phyloP scores from a whole-genome alignment of 2,329 filamentous ascomycete species.

The Mollisia scopiformis region DNA sequence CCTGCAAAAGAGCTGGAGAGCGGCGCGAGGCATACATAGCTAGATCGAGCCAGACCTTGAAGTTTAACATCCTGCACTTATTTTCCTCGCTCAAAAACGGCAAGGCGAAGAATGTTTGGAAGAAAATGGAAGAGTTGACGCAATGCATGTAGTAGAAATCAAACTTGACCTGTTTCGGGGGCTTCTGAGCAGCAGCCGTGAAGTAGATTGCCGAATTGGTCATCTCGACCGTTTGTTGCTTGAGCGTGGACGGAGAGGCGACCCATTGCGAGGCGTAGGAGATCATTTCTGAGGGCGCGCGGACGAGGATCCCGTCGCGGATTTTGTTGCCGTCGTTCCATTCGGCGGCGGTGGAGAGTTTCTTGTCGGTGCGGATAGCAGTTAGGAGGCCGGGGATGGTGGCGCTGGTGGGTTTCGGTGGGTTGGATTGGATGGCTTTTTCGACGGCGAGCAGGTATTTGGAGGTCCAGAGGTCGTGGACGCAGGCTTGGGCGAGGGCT shows the following conservation, averaged over 20 bases:
- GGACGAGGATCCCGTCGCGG: slow-evolving; percentile 66
- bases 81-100: slow-evolving; percentile 60
- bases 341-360: slow-evolving; percentile 55
- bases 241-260: slow-evolving; percentile 46
- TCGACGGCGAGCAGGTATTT: slow-evolving; percentile 59
- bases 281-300: slow-evolving; percentile 66
- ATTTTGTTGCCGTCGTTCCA: slow-evolving; percentile 65
- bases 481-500: slow-evolving; percentile 75
- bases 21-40: slow-evolving; percentile 72
- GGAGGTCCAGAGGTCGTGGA: slow-evolving; percentile 63
- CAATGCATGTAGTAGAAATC: slow-evolving; percentile 87
- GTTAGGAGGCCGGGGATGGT: slow-evolving; percentile 63
- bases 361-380: slow-evolving; percentile 57
- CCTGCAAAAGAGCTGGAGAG: slow-evolving; percentile 60
- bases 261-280: slow-evolving; percentile 60
- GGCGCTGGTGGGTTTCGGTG: slow-evolving; percentile 30
- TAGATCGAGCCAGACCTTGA: slow-evolving; percentile 78
- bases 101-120: slow-evolving; percentile 66
- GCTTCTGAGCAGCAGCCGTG: slow-evolving; percentile 57
- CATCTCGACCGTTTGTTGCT: slow-evolving; percentile 66
- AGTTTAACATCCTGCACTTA: slow-evolving; percentile 76
- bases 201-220: slow-evolving; percentile 62
- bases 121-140: slow-evolving; percentile 73
- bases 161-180: slow-evolving; percentile 68
- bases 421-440: slow-evolving; percentile 41